These are phyloP conservation scores for Dactylellina cionopaga DNA, from an alignment of 2,329 filamentous ascomycete species.

Conservation along the genomic window DNA sequence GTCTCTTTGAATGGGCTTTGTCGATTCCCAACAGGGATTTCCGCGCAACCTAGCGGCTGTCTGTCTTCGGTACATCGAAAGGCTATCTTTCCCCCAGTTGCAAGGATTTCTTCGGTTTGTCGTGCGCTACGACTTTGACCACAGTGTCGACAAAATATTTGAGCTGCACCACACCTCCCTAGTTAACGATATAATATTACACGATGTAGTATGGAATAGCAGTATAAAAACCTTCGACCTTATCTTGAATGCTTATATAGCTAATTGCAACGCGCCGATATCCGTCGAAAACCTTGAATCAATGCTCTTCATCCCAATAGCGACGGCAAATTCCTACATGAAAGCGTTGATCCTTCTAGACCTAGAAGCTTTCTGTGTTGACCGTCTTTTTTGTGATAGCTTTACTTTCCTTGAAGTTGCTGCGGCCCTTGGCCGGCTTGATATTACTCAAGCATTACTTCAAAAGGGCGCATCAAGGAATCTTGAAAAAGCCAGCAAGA, in stretches of 20 bases:
- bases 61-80: not conserved
- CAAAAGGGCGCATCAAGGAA: conserved; percentile 4
- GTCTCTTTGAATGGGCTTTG: too few species aligned
- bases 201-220: not conserved
- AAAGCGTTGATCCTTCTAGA: not conserved
- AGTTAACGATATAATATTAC: not conserved
- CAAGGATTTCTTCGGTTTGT: not conserved
- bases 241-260: not conserved
- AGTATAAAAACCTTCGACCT: not conserved
- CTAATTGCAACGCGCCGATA: not conserved
- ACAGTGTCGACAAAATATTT: not conserved
- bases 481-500: too few species aligned
- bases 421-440: not conserved
- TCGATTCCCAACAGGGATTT: too few species aligned
- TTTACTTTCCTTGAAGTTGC: conserved; percentile 12
- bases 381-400: not conserved
- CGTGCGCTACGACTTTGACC: not conserved
- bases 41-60: not conserved
- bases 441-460: conserved; percentile 4
- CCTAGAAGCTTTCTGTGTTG: not conserved
- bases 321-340: not conserved
- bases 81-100: not conserved
- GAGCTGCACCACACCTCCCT: not conserved
- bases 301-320: not conserved
- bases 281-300: not conserved